Evolutionary conservation across 2,329 filamentous ascomycete species (phyloP), one percentile per base, ranked within the genome.

Genomic region (Diaporthe sp.): DNA sequence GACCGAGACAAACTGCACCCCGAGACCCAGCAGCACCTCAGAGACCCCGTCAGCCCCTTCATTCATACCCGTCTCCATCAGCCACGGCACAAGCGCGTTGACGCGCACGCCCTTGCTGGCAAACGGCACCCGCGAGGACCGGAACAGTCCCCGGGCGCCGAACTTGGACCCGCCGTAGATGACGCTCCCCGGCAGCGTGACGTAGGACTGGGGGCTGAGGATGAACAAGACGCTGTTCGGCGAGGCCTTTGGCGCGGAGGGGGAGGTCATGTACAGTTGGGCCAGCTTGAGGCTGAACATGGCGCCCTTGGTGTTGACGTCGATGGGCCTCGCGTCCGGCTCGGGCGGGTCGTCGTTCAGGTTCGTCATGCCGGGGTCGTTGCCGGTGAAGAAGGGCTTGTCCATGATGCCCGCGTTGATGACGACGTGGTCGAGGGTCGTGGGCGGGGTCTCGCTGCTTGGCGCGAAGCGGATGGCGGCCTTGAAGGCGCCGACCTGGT

Each of bases 221-320:
- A 71, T 25, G 68, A 71, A 58, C 19, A 71, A n/a, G 4, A 71
- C 68, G 19, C 68, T 71, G 22, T 25, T 39, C 19, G 67, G 37
- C 31, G 61, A n/a, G 15, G 7, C 19, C 19, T 5, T 57, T 25
- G 46, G 19, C 13, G 68, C 51, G 31, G 65, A 4, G 28, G 65
- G 5, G 13, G 31, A 22, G 22, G 10, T 25, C 68, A 71, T 71
- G 49, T 71, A 71, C 49, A 71, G 68, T 34, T 71, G 68, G 19
- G 68, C 68, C 39, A 71, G 39, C 68, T 71, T 71, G 3, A 58
- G 68, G 68, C 68, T 71, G 31, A 71, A 71, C 68, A 71, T 71
- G 49, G 68, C 68, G 55, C 68, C 68, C 49, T 58, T 55, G 31
- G 68, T 71, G 39, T 71, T 71, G 34, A 71, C 49, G 34, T 71